phyloP scores from a whole-genome alignment of 345 rosid species.

The Populus nigra region DNA sequence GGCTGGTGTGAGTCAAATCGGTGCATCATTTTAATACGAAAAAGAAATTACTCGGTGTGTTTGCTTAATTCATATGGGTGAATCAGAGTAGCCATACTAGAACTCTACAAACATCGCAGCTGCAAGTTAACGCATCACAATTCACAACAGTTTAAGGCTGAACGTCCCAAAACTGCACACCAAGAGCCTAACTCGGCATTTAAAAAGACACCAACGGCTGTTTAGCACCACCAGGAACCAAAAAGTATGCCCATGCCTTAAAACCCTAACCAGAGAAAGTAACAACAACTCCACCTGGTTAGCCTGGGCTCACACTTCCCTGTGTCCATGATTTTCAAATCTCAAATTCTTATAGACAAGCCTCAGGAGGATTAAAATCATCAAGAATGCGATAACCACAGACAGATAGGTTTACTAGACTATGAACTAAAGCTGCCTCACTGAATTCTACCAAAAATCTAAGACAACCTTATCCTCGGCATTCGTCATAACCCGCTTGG shows the following conservation, averaged over 20 bases:
- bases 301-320: neutral
- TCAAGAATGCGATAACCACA: neutral
- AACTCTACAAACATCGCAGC: neutral
- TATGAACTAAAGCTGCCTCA: neutral
- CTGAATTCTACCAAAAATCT: neutral
- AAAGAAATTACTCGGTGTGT: neutral
- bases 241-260: neutral
- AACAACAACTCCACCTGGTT: neutral
- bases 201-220: neutral
- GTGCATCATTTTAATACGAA: neutral
- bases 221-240: neutral
- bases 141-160: neutral
- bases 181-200: neutral
- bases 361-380: neutral
- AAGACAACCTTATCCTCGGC: neutral
- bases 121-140: neutral
- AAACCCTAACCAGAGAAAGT: neutral
- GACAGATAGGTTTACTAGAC: neutral
- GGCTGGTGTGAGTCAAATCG: neutral
- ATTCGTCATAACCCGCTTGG: neutral
- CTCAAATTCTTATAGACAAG: neutral
- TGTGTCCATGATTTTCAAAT: neutral
- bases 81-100: neutral
- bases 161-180: neutral
- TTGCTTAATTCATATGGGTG: neutral